Conservation (phyloP, 2,329 filamentous ascomycete genomes). For the Westerdykella sp. region DNA sequence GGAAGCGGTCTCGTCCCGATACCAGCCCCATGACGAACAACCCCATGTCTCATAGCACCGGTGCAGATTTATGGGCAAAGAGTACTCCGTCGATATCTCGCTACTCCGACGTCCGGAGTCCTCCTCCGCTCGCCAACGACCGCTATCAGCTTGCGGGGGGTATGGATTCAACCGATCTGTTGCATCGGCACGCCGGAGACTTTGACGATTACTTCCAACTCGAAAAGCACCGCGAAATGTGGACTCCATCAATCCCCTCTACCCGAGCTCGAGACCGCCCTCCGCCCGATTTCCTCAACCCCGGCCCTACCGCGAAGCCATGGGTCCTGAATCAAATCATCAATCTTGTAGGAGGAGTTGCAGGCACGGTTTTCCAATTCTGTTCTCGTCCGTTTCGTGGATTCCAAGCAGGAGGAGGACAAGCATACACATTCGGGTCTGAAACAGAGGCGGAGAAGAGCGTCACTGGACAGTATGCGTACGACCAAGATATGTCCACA, state of each 20-base stretch:
- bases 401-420: constrained; percentile 80
- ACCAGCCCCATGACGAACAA: constrained; percentile 5
- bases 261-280: constrained; percentile 6
- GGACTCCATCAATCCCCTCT: constrained; percentile 24
- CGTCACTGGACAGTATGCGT: constrained; percentile 12
- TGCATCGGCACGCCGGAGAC: constrained; percentile 35
- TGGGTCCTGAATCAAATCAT: constrained; percentile 44
- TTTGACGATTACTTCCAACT: constrained; percentile 39
- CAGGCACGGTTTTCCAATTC: constrained; percentile 79
- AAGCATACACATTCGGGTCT: constrained; percentile 57
- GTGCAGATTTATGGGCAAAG: constrained; percentile 16
- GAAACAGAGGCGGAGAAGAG: constrained; percentile 22
- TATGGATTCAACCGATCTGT: constrained; percentile 42
- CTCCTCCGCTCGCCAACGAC: constrained; percentile 46
- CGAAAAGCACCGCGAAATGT: constrained; percentile 33
- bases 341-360: constrained; percentile 58
- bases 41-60: constrained; percentile 9
- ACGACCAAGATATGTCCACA: not conserved
- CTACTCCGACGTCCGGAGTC: constrained; percentile 27
- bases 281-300: constrained; percentile 7
- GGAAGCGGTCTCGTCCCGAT: constrained; percentile 24
- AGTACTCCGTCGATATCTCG: constrained; percentile 16
- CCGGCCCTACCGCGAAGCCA: constrained; percentile 19
- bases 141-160: constrained; percentile 47
- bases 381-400: constrained; percentile 71